phyloP scores from a whole-genome alignment of 768 basidiomycete genomes.

The Termitomyces sp. region DNA sequence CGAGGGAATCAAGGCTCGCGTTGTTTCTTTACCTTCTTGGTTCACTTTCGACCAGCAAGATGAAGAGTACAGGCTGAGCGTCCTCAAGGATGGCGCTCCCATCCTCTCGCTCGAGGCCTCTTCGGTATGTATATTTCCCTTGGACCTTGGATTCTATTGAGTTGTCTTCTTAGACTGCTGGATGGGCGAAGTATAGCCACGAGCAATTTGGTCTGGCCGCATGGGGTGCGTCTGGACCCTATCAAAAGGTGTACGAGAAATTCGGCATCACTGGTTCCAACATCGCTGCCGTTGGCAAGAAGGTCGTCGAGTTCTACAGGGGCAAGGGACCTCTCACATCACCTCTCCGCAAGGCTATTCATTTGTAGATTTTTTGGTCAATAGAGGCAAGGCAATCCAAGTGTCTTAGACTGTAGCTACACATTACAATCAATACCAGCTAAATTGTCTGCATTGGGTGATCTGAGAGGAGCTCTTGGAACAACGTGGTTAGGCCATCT shows the following conservation, averaged over 20 bases:
- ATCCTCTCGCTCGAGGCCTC: slow-evolving; percentile 87
- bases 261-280: slow-evolving; percentile 80
- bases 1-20: slow-evolving; percentile 74
- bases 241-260: slow-evolving; percentile 87
- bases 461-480: neutral
- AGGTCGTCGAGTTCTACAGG: slow-evolving; percentile 86
- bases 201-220: slow-evolving; percentile 75
- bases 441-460: neutral
- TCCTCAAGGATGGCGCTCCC: slow-evolving; percentile 86
- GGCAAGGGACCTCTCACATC: slow-evolving; percentile 72
- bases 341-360: slow-evolving; percentile 73
- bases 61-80: slow-evolving; percentile 74
- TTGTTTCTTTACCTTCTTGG: slow-evolving; percentile 91
- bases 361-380: slow-evolving; percentile 17
- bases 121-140: slow-evolving; percentile 29
- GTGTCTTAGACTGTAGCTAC: slow-evolving; percentile 6
- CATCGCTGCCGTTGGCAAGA: slow-evolving; percentile 79
- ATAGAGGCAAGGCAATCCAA: neutral
- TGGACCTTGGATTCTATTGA: slow-evolving; percentile 7
- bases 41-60: slow-evolving; percentile 82
- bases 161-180: slow-evolving; percentile 47
- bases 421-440: neutral
- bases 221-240: slow-evolving; percentile 91
- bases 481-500: neutral
- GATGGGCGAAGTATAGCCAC: slow-evolving; percentile 90